Evolutionary conservation across 202 grass and related monocot genomes (phyloP).

Genomic region (Carex sylvatica): DNA sequence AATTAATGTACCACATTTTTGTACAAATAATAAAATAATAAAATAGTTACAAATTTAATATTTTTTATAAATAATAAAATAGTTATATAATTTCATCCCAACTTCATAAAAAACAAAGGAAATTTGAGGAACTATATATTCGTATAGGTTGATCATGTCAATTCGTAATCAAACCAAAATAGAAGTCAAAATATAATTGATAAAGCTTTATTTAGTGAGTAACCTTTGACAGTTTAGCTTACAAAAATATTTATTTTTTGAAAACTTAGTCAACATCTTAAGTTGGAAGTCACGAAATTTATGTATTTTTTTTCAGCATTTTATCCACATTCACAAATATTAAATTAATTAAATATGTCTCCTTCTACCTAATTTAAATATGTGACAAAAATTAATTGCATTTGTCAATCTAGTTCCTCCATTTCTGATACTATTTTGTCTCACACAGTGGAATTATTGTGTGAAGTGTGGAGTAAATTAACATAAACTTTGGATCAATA

Average conservation of each 20-base stretch:
- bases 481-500: not conserved
- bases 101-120: no score
- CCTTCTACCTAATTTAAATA: not conserved
- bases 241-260: not conserved
- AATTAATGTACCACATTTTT: no score
- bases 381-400: not conserved
- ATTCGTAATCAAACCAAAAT: no score
- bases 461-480: not conserved
- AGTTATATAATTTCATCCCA: no score
- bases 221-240: not conserved
- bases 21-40: no score
- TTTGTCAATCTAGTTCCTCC: not conserved
- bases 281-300: not conserved
- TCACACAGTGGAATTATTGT: not conserved
- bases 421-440: conserved; percentile 1
- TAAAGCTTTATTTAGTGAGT: not conserved
- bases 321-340: not conserved
- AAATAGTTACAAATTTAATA: no score
- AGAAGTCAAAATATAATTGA: no score
- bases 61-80: no score
- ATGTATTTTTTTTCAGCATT: not conserved
- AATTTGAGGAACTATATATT: no score
- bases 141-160: no score
- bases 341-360: not conserved
- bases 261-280: not conserved